Evolutionary conservation across 2,329 filamentous ascomycete genomes (phyloP), one percentile per base, ranked within the genome.

Genomic region (Exophiala xenobiotica): DNA sequence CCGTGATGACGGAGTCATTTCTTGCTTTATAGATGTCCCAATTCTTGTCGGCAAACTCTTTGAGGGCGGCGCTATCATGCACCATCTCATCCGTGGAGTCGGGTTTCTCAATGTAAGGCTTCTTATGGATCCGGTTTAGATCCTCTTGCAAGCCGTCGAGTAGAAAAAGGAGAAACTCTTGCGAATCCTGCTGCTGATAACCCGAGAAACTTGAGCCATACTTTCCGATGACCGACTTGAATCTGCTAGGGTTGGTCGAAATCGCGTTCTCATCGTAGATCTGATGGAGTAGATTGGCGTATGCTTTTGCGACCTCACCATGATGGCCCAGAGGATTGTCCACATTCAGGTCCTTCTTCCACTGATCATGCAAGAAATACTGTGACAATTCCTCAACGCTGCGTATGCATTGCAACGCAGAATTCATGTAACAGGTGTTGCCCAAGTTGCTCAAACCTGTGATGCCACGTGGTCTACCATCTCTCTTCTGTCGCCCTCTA

Each of bases 351-450:
- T 99, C 92, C 45, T 78, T 74, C 62, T 86, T 82, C 70, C 88
- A 90, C 56, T 85, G 80, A 53, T 84, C 79, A 44, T 81, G 73
- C 43, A 96, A 70, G 69, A 99, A 97, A 69, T 96, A 99, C 64
- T 90, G 85, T 4, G 90, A 92, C 58, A 99, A 74, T 69, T 99
- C 93, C 65, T 96, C 89, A 0, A 96, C 90, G 62, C 89, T 95
- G 44, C 92, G 85, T 45, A 99, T 82, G 67, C 93, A 99, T 67
- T 99, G 93, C 48, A 97, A 76, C 7, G 93, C 93, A 18, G 92
- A 96, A 70, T 97, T 97, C 91, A 97, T 96, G 73, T 99, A 99
- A 71, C 93, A 99, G 0, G 93, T 97, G 65, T 99, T 99, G 42
- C 93, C 93, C 11, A 99, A 74, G 65, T 99, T 99, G 58, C 82